Evolutionary conservation across 768 basidiomycete species (phyloP).

Genomic region (Termitomyces sp.): DNA sequence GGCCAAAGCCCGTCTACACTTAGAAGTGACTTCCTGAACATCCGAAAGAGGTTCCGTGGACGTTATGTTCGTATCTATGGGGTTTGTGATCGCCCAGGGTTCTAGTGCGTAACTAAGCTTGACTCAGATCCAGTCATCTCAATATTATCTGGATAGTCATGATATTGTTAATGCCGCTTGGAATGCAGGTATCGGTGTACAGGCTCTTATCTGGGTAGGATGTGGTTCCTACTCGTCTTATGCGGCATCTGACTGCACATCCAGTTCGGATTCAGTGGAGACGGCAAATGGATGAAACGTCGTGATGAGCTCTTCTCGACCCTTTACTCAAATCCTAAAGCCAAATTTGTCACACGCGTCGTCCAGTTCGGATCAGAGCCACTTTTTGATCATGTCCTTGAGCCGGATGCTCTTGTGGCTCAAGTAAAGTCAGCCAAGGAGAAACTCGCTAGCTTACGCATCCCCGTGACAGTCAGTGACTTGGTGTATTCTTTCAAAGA

Average conservation of each 20-base stretch:
- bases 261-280: conserved; percentile 44
- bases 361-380: conserved; percentile 73
- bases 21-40: conserved; percentile 15
- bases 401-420: conserved; percentile 37
- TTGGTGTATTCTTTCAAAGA: conserved; percentile 53
- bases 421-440: conserved; percentile 46
- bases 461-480: conserved; percentile 65
- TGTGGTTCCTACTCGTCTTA: not conserved
- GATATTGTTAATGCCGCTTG: conserved; percentile 65
- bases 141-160: conserved; percentile 27
- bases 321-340: conserved; percentile 54
- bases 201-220: conserved; percentile 70
- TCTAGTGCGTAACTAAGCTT: conserved; percentile 31
- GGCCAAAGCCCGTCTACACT: conserved; percentile 52
- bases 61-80: conserved; percentile 60
- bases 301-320: conserved; percentile 45
- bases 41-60: conserved; percentile 16
- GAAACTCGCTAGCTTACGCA: conserved; percentile 42
- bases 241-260: not conserved
- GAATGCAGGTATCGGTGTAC: conserved; percentile 61
- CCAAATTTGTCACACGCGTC: conserved; percentile 59
- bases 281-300: conserved; percentile 44
- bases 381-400: conserved; percentile 53
- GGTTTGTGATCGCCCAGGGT: conserved; percentile 36
- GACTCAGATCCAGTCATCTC: not conserved